These are phyloP conservation scores for Geotrichum siamense DNA, from an alignment of 1,139 yeast genomes.

Conservation along the genomic window DNA sequence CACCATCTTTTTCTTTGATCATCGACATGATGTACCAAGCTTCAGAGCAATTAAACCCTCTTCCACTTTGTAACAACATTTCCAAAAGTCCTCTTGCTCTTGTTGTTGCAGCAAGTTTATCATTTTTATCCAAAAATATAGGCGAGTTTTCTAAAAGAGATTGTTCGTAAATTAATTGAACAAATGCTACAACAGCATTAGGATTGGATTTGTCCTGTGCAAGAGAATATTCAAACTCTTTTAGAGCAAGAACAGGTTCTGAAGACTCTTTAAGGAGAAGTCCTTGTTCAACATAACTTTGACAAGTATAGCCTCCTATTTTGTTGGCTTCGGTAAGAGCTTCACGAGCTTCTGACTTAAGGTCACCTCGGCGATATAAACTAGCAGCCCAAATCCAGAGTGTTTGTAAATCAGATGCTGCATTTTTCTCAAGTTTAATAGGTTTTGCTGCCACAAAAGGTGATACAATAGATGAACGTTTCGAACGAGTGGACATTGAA, in stretches of 20 bases:
- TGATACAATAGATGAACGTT: slow-evolving; percentile 5
- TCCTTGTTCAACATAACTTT: slow-evolving; percentile 52
- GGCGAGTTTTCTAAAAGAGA: slow-evolving; percentile 11
- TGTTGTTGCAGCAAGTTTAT: slow-evolving; percentile 57
- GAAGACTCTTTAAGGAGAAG: slow-evolving; percentile 38
- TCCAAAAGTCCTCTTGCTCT: slow-evolving; percentile 60
- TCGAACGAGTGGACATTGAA: not conserved
- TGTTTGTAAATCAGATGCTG: slow-evolving; percentile 39
- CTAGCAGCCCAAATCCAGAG: slow-evolving; percentile 73
- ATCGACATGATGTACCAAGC: slow-evolving; percentile 66
- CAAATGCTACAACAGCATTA: slow-evolving; percentile 59
- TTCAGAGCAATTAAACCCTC: slow-evolving; percentile 56
- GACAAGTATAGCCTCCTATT: slow-evolving; percentile 43
- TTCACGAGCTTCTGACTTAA: slow-evolving; percentile 56
- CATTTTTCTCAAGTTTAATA: not conserved
- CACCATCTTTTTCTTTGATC: slow-evolving; percentile 57
- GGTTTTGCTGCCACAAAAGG: not conserved
- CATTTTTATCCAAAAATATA: slow-evolving; percentile 34
- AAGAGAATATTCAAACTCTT: slow-evolving; percentile 63
- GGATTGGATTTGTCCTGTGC: slow-evolving; percentile 47
- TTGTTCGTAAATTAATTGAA: slow-evolving; percentile 47
- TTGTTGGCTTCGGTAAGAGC: slow-evolving; percentile 69
- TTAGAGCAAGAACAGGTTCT: slow-evolving; percentile 44
- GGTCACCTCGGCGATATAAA: slow-evolving; percentile 53
- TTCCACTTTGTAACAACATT: slow-evolving; percentile 43